Percentiles rank a stretch among this genome's conserved stretches.
Evolutionary conservation across 805 yeast genomes (phyloP).

Genomic region (Ogataea minuta): DNA sequence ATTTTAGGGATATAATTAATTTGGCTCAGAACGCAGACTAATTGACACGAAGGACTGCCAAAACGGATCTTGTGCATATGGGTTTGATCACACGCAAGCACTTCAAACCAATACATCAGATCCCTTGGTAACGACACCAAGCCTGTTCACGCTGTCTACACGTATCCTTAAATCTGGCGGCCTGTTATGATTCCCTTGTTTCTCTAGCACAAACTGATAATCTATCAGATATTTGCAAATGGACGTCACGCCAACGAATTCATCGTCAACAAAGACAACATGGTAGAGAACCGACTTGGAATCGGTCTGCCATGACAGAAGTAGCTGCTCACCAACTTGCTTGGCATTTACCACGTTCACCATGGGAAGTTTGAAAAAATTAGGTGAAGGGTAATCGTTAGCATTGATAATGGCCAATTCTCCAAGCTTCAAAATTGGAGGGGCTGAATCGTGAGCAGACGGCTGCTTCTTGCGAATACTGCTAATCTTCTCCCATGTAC

Average conservation of each 20-base stretch:
- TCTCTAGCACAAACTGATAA: not conserved
- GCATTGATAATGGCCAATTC: conserved; percentile 25
- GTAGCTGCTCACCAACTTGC: conserved; percentile 4
- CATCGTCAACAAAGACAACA: conserved; percentile 31
- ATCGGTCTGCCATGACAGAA: conserved; percentile 24
- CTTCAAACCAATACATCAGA: conserved; percentile 1
- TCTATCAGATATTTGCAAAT: conserved; percentile 14
- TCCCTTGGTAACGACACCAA: conserved; percentile 22
- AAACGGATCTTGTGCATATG: no score
- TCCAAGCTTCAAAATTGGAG: conserved; percentile 24
- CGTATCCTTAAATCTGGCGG: conserved; percentile 15
- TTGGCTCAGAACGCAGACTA: no score
- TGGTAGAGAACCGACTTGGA: conserved; percentile 27
- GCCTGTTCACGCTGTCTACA: conserved; percentile 25
- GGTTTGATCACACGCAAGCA: not conserved
- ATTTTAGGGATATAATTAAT: no score
- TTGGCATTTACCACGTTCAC: conserved; percentile 3
- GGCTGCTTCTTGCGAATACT: not conserved
- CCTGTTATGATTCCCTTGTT: not conserved
- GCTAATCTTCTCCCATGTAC: conserved; percentile 1
- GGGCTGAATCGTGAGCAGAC: not conserved
- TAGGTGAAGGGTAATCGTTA: conserved; percentile 24
- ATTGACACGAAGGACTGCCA: no score
- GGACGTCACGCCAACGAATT: conserved; percentile 28
- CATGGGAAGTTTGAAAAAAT: conserved; percentile 16